Percentiles rank a stretch among this genome's conserved stretches.
Evolutionary conservation across 768 basidiomycete genomes (phyloP).

Genomic region (Hypholoma sublateritium): DNA sequence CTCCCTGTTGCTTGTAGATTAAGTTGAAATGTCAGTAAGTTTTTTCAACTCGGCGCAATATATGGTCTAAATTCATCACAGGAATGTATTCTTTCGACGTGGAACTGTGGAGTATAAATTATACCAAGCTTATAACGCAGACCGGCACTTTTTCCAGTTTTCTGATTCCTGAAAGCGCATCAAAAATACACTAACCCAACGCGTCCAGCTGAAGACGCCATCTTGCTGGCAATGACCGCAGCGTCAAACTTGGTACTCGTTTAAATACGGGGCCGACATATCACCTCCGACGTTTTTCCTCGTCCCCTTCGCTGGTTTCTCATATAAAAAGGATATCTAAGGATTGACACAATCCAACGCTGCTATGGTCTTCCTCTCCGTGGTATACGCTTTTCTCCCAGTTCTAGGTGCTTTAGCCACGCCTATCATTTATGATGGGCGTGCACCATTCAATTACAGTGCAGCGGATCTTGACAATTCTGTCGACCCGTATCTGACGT

Average conservation of each 20-base stretch:
- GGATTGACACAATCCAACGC: not conserved
- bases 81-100: not conserved
- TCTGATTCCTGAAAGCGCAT: not conserved
- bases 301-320: not conserved
- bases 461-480: constrained; percentile 44
- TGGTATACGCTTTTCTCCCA: not conserved
- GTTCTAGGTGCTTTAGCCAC: constrained; percentile 6
- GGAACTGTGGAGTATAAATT: not conserved
- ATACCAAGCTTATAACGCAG: not conserved
- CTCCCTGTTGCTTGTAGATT: constrained; percentile 59
- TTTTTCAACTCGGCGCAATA: not conserved
- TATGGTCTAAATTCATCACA: not conserved
- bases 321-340: not conserved
- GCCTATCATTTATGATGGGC: constrained; percentile 51
- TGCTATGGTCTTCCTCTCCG: constrained; percentile 6
- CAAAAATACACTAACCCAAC: not conserved
- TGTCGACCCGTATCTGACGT: constrained; percentile 56
- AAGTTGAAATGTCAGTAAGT: not conserved
- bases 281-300: constrained; percentile 11
- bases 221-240: not conserved
- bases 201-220: not conserved
- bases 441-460: constrained; percentile 45
- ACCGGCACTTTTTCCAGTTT: not conserved
- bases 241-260: not conserved
- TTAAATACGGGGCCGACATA: constrained; percentile 7